A percentile compares a stretch with the other conserved stretches of the same genome.
phyloP scores from a whole-genome alignment of 345 rosid species.

The Populus alba region DNA sequence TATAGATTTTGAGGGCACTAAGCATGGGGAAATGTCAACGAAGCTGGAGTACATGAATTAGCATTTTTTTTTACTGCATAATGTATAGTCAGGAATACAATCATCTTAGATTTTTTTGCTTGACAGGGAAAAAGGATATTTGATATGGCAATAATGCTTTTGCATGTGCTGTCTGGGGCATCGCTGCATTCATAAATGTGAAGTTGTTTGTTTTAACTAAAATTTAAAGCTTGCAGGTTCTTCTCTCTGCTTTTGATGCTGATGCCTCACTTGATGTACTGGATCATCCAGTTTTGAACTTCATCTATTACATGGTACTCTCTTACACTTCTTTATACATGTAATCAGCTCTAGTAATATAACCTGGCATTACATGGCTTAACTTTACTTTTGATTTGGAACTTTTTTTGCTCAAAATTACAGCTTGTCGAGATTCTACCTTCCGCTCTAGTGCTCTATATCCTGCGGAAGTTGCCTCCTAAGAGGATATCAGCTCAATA shows the following conservation, averaged over 20 bases:
- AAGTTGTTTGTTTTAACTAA: neutral
- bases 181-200: neutral
- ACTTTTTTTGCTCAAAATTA: slow-evolving; percentile 15
- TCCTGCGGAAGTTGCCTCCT: slow-evolving; percentile 90
- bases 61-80: neutral
- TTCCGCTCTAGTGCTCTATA: slow-evolving; percentile 85
- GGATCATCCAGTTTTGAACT: slow-evolving; percentile 87
- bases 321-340: neutral
- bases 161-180: neutral
- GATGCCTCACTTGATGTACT: slow-evolving; percentile 81
- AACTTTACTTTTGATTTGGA: neutral
- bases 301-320: slow-evolving; percentile 85
- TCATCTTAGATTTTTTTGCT: neutral
- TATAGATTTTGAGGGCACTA: neutral
- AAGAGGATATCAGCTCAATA: slow-evolving; percentile 90
- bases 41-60: neutral
- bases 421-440: slow-evolving; percentile 97
- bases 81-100: no score
- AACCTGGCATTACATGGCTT: neutral
- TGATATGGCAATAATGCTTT: neutral
- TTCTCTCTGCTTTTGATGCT: slow-evolving; percentile 73
- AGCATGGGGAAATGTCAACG: neutral
- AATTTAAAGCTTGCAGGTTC: slow-evolving; percentile 47
- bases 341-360: neutral
- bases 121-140: neutral